Evolutionary conservation across 331 rosid species (phyloP), one percentile per base, ranked within the genome.

Genomic region (Pyrus hybrid): DNA sequence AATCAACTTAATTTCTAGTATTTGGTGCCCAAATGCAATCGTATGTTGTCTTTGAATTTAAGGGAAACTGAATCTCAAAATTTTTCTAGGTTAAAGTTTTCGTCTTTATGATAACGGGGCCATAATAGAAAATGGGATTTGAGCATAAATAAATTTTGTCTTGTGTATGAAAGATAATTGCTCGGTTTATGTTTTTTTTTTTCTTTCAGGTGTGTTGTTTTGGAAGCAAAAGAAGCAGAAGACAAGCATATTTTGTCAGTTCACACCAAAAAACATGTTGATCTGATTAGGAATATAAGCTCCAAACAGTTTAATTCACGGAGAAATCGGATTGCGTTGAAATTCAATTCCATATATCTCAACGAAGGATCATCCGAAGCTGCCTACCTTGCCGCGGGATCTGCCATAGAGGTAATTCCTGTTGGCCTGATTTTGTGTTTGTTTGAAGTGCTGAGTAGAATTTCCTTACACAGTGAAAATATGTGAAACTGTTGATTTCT

Each of bases 361-460:
- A 95, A 95, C 23, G 83, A 85, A 65, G 97, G 96, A 33, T 92
- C 99, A 25, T 87, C 99, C 0, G 89, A 92, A 89, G 80, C 97
- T 76, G 97, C 97, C 13, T 95, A 80, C 85, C 97, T 95, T 73
- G 96, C 99, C 60, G 96, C 90, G 12, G 99, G 99, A 53, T 87
- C 93, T 70, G 91, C 91, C 29, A 35, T 92, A 0, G 88, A 95
- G 88, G 99, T 95, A 77, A 79, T 63, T 77, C 7, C 14, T 26
- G 4, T 62, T 8, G 67, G n/a, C 67, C 67, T 62, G 37, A 26
- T 5, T 16, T 62, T 13, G 37, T 25, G 30, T 3, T 62, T 62
- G 20, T 62, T 26, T 62, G 67, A 62, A 26, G 20, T 13, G 30
- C 9, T 30, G 30, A 62, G 67, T 26, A 26, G 67, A 62, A 6